Conservation (phyloP, 2,329 filamentous ascomycete species). For the Cercospora zeae-maydis region DNA sequence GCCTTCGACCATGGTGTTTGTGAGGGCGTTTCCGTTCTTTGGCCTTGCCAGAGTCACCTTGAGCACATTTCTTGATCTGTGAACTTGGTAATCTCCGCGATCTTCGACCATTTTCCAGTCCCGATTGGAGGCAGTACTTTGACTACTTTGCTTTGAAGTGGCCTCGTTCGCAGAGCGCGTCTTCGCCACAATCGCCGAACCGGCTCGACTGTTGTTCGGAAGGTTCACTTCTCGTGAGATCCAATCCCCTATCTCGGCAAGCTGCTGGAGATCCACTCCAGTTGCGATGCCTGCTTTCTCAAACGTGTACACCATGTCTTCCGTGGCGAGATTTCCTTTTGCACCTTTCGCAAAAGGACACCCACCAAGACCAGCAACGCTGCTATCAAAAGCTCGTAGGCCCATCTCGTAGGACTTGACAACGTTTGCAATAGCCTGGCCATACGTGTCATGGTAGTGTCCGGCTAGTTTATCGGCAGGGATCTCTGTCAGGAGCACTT, state of each 20-base stretch:
- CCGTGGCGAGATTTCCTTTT: constrained; percentile 32
- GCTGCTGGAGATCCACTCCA: constrained; percentile 26
- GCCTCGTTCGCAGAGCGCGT: neutral
- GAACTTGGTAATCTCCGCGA: constrained; percentile 12
- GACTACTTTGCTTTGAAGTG: neutral
- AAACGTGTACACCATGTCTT: constrained; percentile 32
- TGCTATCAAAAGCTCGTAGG: constrained; percentile 30
- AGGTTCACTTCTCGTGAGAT: constrained; percentile 24
- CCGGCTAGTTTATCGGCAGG: constrained; percentile 27
- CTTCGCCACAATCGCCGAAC: constrained; percentile 23
- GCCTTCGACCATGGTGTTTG: constrained; percentile 20
- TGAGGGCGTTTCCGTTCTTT: constrained; percentile 24
- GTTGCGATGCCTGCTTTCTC: constrained; percentile 28
- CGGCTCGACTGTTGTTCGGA: constrained; percentile 29
- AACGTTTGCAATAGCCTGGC: constrained; percentile 32
- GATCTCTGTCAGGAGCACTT: constrained; percentile 32
- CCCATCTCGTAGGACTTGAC: constrained; percentile 28
- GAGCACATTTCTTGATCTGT: constrained; percentile 13
- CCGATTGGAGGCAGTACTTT: neutral
- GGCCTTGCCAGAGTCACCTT: constrained; percentile 22
- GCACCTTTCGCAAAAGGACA: constrained; percentile 33
- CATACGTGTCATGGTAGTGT: constrained; percentile 35
- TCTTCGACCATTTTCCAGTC: constrained; percentile 4
- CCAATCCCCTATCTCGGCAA: constrained; percentile 29
- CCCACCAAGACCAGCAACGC: constrained; percentile 32